A percentile compares a stretch with the other conserved stretches of the same genome.
Evolutionary conservation across 176 grass and related monocot species (phyloP).

Genomic region (Tillandsia fasciculata): DNA sequence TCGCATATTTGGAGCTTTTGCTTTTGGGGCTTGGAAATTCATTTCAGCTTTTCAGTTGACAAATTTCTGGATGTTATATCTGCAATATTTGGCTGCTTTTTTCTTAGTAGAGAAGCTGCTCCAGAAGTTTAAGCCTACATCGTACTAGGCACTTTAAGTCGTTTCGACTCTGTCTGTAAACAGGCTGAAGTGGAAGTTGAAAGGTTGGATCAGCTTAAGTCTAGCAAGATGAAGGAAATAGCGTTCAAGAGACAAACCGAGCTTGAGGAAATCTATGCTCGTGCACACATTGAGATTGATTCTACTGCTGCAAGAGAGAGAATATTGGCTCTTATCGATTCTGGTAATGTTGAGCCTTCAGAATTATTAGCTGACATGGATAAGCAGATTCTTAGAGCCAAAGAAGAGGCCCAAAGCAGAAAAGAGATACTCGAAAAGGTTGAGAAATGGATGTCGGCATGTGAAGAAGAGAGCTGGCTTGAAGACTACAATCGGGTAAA

Average conservation of each 20-base stretch:
- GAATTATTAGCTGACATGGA: constrained; percentile 80
- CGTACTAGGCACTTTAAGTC: not conserved
- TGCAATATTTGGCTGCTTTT: not conserved
- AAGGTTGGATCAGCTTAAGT: constrained; percentile 85
- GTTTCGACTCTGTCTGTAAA: not conserved
- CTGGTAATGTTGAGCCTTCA: constrained; percentile 65
- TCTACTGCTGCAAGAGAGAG: constrained; percentile 55
- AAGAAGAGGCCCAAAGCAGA: constrained; percentile 67
- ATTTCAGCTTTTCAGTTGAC: not conserved
- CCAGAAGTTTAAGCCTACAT: too few relatives aligned
- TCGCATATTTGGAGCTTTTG: not conserved
- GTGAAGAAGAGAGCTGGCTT: constrained; percentile 99
- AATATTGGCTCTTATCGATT: constrained; percentile 69
- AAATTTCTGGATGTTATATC: not conserved
- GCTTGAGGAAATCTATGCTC: constrained; percentile 84
- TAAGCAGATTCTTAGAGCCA: constrained; percentile 74
- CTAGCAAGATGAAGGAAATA: constrained; percentile 91
- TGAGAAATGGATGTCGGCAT: constrained; percentile 78
- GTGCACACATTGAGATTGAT: constrained; percentile 54
- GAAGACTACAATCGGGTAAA: constrained; percentile 84
- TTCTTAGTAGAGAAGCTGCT: not conserved
- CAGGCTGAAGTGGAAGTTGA: constrained; percentile 70
- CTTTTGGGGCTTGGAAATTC: not conserved
- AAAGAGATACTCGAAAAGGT: constrained; percentile 94
- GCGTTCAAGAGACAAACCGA: constrained; percentile 77